Conservation (phyloP, 2,329 filamentous ascomycete species). For the Ascochyta pisi region DNA sequence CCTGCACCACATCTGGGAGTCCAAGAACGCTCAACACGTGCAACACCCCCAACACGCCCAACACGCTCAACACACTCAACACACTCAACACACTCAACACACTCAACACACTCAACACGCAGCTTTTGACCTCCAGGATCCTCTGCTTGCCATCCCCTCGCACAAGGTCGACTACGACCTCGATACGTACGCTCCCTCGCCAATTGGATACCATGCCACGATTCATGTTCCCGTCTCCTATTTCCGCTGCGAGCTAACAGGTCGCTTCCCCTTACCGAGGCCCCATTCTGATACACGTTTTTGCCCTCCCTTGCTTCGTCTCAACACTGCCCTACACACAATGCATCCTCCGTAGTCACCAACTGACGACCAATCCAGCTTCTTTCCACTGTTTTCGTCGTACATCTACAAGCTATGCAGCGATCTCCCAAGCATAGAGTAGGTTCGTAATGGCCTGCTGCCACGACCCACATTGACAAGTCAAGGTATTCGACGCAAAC, state of each 20-base stretch:
- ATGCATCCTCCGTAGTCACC: background rate
- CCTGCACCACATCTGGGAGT: conserved; percentile 76
- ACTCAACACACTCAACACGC: conserved; percentile 42
- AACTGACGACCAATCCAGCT: conserved; percentile 53
- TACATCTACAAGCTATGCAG: conserved; percentile 81
- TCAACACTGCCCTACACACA: background rate
- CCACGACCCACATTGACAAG: conserved; percentile 13
- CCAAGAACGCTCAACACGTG: conserved; percentile 59
- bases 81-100: conserved; percentile 38
- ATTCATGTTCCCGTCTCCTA: conserved; percentile 16
- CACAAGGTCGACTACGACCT: conserved; percentile 76
- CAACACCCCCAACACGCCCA: no score
- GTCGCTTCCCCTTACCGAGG: conserved; percentile 3
- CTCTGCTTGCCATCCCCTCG: conserved; percentile 70
- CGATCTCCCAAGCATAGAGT: conserved; percentile 64
- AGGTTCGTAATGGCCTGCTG: conserved; percentile 53
- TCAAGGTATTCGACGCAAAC: conserved; percentile 65
- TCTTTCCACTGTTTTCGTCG: conserved; percentile 78
- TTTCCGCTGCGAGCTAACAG: conserved; percentile 7
- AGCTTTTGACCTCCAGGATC: conserved; percentile 68
- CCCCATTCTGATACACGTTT: conserved; percentile 12
- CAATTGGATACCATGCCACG: conserved; percentile 4
- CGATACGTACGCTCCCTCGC: conserved; percentile 61
- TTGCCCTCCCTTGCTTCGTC: conserved; percentile 6
- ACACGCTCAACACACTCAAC: conserved; percentile 14